Evolutionary conservation across 2,329 filamentous ascomycete species (phyloP).

Genomic region (Colletotrichum sp.): DNA sequence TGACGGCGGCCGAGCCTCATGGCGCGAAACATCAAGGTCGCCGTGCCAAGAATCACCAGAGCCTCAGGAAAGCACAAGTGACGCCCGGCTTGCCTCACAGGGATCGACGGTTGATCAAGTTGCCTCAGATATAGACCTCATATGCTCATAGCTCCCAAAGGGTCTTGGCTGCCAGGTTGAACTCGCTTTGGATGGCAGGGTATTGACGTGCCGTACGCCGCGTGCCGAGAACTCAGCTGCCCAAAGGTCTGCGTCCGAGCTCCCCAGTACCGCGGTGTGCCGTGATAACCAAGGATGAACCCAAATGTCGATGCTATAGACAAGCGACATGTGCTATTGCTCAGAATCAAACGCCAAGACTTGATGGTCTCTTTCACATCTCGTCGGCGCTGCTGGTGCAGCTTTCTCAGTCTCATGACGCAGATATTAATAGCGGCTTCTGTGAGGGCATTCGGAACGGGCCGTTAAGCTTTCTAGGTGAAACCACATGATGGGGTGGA

Average conservation of each 20-base stretch:
- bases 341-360: neutral
- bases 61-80: neutral
- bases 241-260: neutral
- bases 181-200: neutral
- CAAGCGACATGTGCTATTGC: neutral
- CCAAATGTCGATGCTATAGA: neutral
- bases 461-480: conserved; percentile 6
- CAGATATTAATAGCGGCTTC: neutral
- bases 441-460: conserved; percentile 14
- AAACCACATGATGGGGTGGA: neutral
- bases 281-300: neutral
- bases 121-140: neutral
- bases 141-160: neutral
- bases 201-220: neutral
- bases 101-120: neutral
- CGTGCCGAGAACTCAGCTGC: neutral
- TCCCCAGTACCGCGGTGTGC: neutral
- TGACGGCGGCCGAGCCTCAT: neutral
- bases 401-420: neutral
- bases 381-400: neutral
- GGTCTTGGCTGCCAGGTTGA: neutral
- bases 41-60: neutral
- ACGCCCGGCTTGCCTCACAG: neutral
- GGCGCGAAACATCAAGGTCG: neutral
- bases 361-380: neutral